Conservation (phyloP, 148 eudicot species). For the Dysphania ambrosioides region DNA sequence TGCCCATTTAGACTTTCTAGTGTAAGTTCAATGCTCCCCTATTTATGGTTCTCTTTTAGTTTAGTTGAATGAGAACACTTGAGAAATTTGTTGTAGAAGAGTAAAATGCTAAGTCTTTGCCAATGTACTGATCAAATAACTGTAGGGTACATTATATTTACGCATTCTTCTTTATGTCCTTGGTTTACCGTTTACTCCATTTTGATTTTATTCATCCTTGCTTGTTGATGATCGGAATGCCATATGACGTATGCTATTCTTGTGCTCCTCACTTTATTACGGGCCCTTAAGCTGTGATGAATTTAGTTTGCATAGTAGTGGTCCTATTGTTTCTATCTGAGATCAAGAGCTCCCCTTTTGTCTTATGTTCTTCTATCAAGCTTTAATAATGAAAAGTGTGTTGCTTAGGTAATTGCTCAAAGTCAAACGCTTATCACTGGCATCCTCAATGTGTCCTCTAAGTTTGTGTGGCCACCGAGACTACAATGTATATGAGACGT, state of each 20-base stretch:
- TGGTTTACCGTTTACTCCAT: neutral
- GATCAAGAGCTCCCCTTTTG: neutral
- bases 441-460: neutral
- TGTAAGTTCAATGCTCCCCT: conserved; percentile 48
- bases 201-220: neutral
- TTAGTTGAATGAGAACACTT: neutral
- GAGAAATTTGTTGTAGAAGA: too few species aligned
- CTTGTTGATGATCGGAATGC: neutral
- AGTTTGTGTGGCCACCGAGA: neutral
- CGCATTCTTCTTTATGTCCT: neutral
- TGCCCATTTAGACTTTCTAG: conserved; percentile 86
- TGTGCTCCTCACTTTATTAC: too few species aligned
- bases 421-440: neutral
- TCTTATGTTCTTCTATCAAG: neutral
- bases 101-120: neutral
- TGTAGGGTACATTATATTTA: neutral
- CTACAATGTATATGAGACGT: neutral
- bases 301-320: neutral
- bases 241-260: neutral
- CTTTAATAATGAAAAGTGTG: neutral
- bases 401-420: neutral
- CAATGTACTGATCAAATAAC: neutral
- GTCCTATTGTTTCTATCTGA: neutral
- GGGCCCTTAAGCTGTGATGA: neutral
- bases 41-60: neutral